A percentile compares a stretch with the other conserved stretches of the same genome.
phyloP scores from a whole-genome alignment of 495 filamentous ascomycete genomes.

The Hyaloscypha finlandica region DNA sequence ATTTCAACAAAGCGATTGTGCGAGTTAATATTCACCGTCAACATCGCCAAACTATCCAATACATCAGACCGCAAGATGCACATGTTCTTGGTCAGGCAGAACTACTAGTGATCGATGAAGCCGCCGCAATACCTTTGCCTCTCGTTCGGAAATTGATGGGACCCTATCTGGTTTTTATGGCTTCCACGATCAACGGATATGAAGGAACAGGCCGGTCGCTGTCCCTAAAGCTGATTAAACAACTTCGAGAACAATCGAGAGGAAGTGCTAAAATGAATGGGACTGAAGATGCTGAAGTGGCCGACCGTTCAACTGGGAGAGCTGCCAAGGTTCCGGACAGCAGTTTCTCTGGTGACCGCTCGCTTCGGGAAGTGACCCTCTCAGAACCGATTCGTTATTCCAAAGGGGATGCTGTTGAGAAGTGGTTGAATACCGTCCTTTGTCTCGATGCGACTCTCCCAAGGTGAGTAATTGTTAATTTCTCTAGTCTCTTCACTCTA shows the following conservation, averaged over 20 bases:
- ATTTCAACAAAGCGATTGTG: constrained; percentile 99
- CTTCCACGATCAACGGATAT: constrained; percentile 98
- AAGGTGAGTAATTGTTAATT: constrained; percentile 31
- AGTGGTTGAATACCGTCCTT: constrained; percentile 93
- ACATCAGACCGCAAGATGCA: constrained; percentile 94
- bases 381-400: constrained; percentile 94
- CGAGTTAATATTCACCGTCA: constrained; percentile 93
- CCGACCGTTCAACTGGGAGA: constrained; percentile 72
- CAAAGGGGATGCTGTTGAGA: constrained; percentile 86
- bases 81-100: constrained; percentile 96
- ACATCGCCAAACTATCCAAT: constrained; percentile 97
- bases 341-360: constrained; percentile 64
- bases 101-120: constrained; percentile 95
- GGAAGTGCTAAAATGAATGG: constrained; percentile 51
- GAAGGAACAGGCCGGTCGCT: constrained; percentile 96
- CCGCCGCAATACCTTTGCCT: constrained; percentile 93
- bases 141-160: constrained; percentile 93
- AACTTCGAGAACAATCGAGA: constrained; percentile 90
- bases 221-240: constrained; percentile 95
- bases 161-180: constrained; percentile 99
- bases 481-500: background rate
- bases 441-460: constrained; percentile 91
- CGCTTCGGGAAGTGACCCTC: constrained; percentile 90
- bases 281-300: constrained; percentile 61
- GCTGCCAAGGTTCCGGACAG: constrained; percentile 60